Percentiles rank a stretch among this genome's conserved stretches.
Conservation (phyloP, 129 eudicot genomes). For the Artemisia tridentata region DNA sequence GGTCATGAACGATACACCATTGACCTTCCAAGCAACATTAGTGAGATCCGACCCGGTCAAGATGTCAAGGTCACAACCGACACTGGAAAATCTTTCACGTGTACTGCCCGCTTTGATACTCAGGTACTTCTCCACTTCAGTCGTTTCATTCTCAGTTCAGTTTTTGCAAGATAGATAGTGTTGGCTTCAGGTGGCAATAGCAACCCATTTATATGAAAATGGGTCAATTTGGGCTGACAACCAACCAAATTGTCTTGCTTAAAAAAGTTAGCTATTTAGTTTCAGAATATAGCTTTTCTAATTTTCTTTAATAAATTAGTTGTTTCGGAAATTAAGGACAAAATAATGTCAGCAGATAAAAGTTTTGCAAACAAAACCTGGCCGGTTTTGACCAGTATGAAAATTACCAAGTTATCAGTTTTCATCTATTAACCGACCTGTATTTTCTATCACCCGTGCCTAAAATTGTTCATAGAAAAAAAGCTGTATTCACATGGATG, state of each 20-base stretch:
- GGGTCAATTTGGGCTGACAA: not conserved
- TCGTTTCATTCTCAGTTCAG: not conserved
- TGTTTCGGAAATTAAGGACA: too few relatives aligned
- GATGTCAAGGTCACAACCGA: slow-evolving; percentile 75
- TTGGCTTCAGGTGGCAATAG: not conserved
- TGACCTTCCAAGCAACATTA: slow-evolving; percentile 66
- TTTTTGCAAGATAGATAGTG: not conserved
- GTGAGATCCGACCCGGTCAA: slow-evolving; percentile 92
- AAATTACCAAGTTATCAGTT: too few relatives aligned
- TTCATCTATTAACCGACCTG: too few relatives aligned
- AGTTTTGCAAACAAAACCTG: too few relatives aligned
- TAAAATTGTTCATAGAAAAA: too few relatives aligned
- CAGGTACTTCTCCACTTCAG: slow-evolving; percentile 56
- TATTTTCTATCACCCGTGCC: too few relatives aligned
- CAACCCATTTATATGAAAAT: not conserved
- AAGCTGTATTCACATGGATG: not conserved
- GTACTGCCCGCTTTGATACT: slow-evolving; percentile 86
- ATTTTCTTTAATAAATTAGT: not conserved
- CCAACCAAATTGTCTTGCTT: not conserved
- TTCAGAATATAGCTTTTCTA: too few relatives aligned
- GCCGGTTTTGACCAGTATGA: too few relatives aligned
- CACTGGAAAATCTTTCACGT: slow-evolving; percentile 76
- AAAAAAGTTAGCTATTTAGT: not conserved
- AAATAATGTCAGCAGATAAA: too few relatives aligned
- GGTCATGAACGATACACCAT: slow-evolving; percentile 90